phyloP scores from a whole-genome alignment of 805 yeast genomes.

The Blastobotrys attinorum region DNA sequence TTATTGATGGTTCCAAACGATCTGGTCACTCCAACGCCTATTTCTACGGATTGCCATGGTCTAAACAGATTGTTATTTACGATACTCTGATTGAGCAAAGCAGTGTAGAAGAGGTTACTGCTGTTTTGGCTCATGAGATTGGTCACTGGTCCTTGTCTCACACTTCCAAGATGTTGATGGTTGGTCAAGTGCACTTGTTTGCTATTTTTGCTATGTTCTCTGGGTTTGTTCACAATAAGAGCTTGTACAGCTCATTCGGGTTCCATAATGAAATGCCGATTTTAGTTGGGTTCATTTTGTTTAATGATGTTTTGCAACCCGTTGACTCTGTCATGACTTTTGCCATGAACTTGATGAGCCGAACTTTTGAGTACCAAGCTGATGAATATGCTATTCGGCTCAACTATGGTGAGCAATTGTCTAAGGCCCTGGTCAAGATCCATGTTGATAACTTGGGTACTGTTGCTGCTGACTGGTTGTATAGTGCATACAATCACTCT shows the following conservation, averaged over 20 bases:
- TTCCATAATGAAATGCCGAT: slow-evolving; percentile 61
- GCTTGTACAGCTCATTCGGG: slow-evolving; percentile 74
- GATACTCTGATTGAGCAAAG: slow-evolving; percentile 85
- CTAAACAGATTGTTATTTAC: slow-evolving; percentile 86
- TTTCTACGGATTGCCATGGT: slow-evolving; percentile 94
- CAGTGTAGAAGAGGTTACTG: slow-evolving; percentile 72
- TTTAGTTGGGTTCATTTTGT: slow-evolving; percentile 72
- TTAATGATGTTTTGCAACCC: slow-evolving; percentile 72
- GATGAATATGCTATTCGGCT: slow-evolving; percentile 73
- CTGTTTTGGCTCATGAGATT: slow-evolving; percentile 96
- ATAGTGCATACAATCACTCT: slow-evolving; percentile 78
- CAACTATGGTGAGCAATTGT: slow-evolving; percentile 64
- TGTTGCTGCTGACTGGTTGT: slow-evolving; percentile 85
- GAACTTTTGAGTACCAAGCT: slow-evolving; percentile 91
- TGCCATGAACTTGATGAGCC: slow-evolving; percentile 58
- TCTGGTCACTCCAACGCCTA: slow-evolving; percentile 96
- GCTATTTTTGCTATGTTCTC: slow-evolving; percentile 66
- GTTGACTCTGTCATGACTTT: slow-evolving; percentile 62
- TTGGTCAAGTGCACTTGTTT: slow-evolving; percentile 58
- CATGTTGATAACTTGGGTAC: slow-evolving; percentile 75
- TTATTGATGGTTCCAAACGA: slow-evolving; percentile 94
- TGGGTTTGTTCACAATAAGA: slow-evolving; percentile 68
- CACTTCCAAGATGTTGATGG: slow-evolving; percentile 63
- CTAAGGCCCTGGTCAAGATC: slow-evolving; percentile 63
- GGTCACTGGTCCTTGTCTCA: slow-evolving; percentile 97